Conservation (phyloP, 768 basidiomycete species). For the Omphalotus guepiniiformis region DNA sequence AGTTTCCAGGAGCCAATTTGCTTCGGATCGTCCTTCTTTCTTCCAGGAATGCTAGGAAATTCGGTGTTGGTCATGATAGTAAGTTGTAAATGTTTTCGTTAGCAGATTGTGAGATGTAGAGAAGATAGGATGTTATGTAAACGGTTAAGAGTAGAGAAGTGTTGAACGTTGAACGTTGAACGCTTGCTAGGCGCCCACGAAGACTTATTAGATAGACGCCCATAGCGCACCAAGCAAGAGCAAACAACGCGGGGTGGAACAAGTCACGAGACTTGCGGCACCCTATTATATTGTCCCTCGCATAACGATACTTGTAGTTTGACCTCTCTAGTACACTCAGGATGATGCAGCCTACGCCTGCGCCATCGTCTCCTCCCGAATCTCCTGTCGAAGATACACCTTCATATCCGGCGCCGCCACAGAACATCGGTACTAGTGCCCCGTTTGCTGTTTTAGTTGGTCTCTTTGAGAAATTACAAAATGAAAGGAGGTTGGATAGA, state of each 20-base stretch:
- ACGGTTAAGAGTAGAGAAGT: no score
- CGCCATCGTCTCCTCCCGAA: slow-evolving; percentile 52
- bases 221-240: no score
- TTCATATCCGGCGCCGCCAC: slow-evolving; percentile 59
- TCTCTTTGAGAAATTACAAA: slow-evolving; percentile 73
- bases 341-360: slow-evolving; percentile 64
- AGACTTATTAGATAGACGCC: no score
- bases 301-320: no score
- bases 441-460: slow-evolving; percentile 65
- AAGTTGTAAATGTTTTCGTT: slow-evolving; percentile 9
- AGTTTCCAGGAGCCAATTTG: slow-evolving; percentile 82
- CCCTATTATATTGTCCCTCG: no score
- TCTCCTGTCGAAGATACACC: slow-evolving; percentile 39
- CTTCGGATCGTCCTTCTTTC: slow-evolving; percentile 45
- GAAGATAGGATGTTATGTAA: no score
- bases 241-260: no score
- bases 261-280: no score
- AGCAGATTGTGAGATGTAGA: no score
- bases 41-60: slow-evolving; percentile 21
- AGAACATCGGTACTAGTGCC: slow-evolving; percentile 48
- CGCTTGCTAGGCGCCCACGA: no score
- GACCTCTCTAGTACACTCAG: no score
- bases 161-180: no score
- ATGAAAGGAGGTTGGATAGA: slow-evolving; percentile 70
- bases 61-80: slow-evolving; percentile 22